Conservation (phyloP, 179 eudicot species). For the Kewa caespitosa region DNA sequence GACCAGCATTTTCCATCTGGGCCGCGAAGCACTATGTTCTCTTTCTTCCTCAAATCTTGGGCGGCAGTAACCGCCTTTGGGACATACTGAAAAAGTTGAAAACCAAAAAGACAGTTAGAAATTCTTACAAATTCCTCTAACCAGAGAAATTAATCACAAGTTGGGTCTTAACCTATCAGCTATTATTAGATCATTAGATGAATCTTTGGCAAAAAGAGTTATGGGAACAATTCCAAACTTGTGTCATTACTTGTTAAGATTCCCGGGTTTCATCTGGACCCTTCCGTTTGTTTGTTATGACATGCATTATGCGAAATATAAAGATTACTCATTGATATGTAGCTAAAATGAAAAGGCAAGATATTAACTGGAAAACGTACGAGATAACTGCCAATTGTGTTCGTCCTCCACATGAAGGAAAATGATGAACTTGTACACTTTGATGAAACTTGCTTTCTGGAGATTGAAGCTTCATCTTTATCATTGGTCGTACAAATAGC, state of each 20-base stretch:
- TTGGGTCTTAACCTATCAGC: background rate
- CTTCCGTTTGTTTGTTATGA: background rate
- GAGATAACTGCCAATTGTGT: constrained; percentile 17
- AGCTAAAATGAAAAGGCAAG: background rate
- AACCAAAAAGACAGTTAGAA: background rate
- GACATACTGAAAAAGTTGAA: constrained; percentile 19
- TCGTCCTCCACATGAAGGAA: constrained; percentile 23
- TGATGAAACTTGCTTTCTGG: background rate
- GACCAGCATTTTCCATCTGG: constrained; percentile 42
- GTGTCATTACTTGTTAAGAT: background rate
- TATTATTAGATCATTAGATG: background rate
- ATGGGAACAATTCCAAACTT: background rate
- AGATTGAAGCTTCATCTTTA: constrained; percentile 12
- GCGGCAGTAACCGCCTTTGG: constrained; percentile 21
- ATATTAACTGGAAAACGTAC: constrained; percentile 7
- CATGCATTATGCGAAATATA: background rate
- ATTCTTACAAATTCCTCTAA: no score
- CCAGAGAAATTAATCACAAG: no score
- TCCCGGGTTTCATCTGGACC: no score
- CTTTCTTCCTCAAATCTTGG: constrained; percentile 24
- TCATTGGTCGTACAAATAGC: background rate
- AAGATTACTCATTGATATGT: background rate
- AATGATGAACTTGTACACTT: constrained; percentile 17
- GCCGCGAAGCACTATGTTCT: constrained; percentile 30
- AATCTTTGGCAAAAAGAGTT: background rate